Conservation (phyloP, 2,329 filamentous ascomycete genomes). For the Polychaeton citri region DNA sequence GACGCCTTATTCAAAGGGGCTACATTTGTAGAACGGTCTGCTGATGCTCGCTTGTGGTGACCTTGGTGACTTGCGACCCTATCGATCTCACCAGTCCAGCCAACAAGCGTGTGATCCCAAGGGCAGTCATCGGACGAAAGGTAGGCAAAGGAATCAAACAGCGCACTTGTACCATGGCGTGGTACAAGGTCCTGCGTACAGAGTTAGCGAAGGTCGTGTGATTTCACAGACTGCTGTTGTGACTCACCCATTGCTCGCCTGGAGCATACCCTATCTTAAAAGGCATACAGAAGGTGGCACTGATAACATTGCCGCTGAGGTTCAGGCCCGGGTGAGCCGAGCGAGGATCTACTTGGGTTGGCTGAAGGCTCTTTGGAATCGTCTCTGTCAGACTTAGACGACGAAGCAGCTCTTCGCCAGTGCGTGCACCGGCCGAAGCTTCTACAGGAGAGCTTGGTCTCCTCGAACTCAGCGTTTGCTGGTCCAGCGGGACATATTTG, state of each 20-base stretch:
- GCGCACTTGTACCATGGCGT: constrained; percentile 75
- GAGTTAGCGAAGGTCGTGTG: constrained; percentile 4
- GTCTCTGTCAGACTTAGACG: constrained; percentile 36
- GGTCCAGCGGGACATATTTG: not conserved
- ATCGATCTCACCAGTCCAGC: constrained; percentile 73
- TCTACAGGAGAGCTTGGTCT: constrained; percentile 25
- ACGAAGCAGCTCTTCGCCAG: constrained; percentile 38
- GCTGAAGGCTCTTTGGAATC: constrained; percentile 24
- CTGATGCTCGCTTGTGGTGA: constrained; percentile 8
- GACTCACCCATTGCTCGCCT: constrained; percentile 42
- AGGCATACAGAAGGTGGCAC: constrained; percentile 49
- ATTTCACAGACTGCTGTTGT: constrained; percentile 1
- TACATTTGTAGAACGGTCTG: constrained; percentile 26
- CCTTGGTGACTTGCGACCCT: constrained; percentile 16
- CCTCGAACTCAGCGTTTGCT: not conserved
- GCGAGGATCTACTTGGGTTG: constrained; percentile 39
- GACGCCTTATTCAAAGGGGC: constrained; percentile 59
- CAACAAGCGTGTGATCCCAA: constrained; percentile 87
- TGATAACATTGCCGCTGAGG: constrained; percentile 50
- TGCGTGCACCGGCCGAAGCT: constrained; percentile 30
- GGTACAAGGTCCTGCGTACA: constrained; percentile 52
- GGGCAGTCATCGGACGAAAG: constrained; percentile 70
- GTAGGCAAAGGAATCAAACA: constrained; percentile 83
- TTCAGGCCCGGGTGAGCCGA: constrained; percentile 43
- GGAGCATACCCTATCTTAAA: constrained; percentile 43